Conservation (phyloP, 306 rosid genomes). For the Cucumis hystrix region DNA sequence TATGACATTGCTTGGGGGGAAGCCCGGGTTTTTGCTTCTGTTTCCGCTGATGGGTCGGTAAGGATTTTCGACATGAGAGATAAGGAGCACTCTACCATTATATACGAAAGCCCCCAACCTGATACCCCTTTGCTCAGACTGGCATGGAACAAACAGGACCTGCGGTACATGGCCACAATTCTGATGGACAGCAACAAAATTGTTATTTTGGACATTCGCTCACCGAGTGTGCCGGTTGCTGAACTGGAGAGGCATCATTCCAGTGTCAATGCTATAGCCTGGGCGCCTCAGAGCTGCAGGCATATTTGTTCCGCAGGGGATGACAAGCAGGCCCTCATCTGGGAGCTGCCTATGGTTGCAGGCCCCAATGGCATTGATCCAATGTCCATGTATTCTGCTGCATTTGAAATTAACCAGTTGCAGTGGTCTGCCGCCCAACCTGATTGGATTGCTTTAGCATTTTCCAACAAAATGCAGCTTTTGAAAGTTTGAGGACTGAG, state of each 20-base stretch:
- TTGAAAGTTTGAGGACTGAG: constrained; percentile 50
- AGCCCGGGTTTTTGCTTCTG: constrained; percentile 82
- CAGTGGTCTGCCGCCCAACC: constrained; percentile 86
- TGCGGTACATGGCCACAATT: constrained; percentile 84
- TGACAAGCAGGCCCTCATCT: constrained; percentile 75
- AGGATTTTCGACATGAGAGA: constrained; percentile 78
- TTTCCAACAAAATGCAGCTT: constrained; percentile 80
- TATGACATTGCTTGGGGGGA: constrained; percentile 97
- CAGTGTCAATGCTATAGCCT: constrained; percentile 58
- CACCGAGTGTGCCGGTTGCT: constrained; percentile 83
- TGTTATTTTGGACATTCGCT: constrained; percentile 79
- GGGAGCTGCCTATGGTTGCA: constrained; percentile 81
- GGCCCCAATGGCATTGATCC: constrained; percentile 80
- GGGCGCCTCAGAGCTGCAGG: constrained; percentile 58
- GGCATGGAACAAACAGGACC: constrained; percentile 97
- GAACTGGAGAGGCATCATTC: constrained; percentile 76
- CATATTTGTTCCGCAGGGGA: constrained; percentile 81
- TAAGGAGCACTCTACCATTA: constrained; percentile 88
- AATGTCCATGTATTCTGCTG: constrained; percentile 56
- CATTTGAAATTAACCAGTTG: constrained; percentile 66
- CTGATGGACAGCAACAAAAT: constrained; percentile 81
- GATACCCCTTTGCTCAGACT: constrained; percentile 84
- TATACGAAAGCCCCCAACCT: constrained; percentile 86
- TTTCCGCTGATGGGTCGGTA: constrained; percentile 92
- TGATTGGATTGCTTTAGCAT: constrained; percentile 87